Evolutionary conservation across 495 filamentous ascomycete genomes (phyloP), one percentile per base, ranked within the genome.

Genomic region (Aspergillus affinis): DNA sequence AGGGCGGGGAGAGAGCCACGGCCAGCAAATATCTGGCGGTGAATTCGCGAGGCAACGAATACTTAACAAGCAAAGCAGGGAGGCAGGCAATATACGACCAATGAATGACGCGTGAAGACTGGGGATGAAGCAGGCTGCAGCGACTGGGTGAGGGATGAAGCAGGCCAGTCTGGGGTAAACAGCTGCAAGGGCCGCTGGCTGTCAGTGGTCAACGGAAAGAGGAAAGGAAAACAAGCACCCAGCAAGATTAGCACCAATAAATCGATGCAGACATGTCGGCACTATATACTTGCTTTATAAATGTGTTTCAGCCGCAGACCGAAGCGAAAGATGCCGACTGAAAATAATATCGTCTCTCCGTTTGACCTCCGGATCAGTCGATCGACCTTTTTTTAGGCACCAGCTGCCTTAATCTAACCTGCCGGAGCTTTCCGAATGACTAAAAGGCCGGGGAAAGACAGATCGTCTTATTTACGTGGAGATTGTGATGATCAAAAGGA

Each of bases 121-220:
- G 36, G 36, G 36, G 36, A 17, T 15, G 13, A 15, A 41, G 36
- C 36, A 41, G 13, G 36, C 36, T 41, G 36, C 36, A 10, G 36
- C 36, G 36, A 41, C 36, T 41, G 36, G 36, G 36, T 17, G 51
- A 36, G 51, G 36, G 20, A 18, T 32, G n/a, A n/a, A n/a, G n/a
- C n/a, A n/a, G 52, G 19, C 19, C 8, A 21, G 20, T 54, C 52
- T 23, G 36, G 47, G 46, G 58, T 29, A 60, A 26, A 41, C 44
- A 44, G 51, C 58, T 60, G 58, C 58, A 60, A 60, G 58, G 58
- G 58, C 58, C 48, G 12, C 9, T 41, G 36, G 23, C 30, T 54
- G 52, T 54, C 52, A 54, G n/a, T 45, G 36, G 52, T 32, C 52
- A 44, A 46, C 19, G 18, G 7, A 45, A 46, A 54, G 15, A 32